Percentiles rank a stretch among this genome's conserved stretches.
These are phyloP conservation scores for Phytopythium ostracodes DNA, from an alignment of 352 stramenopile species.

Conservation along the genomic window DNA sequence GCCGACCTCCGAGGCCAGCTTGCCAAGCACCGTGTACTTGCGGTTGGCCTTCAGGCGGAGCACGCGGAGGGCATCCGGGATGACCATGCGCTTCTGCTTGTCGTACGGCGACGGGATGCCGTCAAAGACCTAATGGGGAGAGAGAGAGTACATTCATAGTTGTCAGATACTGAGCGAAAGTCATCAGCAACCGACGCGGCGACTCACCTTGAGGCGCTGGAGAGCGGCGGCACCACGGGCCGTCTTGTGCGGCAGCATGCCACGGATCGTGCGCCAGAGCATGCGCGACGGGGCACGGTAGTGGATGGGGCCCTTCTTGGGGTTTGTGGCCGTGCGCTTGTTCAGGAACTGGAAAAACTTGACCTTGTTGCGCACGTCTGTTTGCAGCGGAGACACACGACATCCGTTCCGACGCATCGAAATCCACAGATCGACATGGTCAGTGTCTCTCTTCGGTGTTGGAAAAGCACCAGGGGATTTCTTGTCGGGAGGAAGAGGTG, in stretches of 20 bases:
- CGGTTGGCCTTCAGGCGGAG: conserved; percentile 93
- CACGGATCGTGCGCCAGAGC: conserved; percentile 90
- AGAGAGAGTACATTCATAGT: no score
- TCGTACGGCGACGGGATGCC: conserved; percentile 98
- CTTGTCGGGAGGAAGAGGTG: conserved; percentile 1
- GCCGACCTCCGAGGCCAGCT: conserved; percentile 94
- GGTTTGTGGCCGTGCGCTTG: conserved; percentile 99
- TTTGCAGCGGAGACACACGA: conserved; percentile 20
- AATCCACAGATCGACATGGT: conserved; percentile 4
- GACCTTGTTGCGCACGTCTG: conserved; percentile 95
- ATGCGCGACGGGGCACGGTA: conserved; percentile 97
- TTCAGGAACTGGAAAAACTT: conserved; percentile 99
- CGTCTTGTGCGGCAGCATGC: conserved; percentile 99
- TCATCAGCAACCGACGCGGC: no score
- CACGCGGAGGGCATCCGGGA: conserved; percentile 94
- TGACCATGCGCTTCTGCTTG: conserved; percentile 99
- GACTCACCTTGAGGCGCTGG: conserved; percentile 89
- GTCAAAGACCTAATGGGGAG: conserved; percentile 90
- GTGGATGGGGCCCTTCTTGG: conserved; percentile 95
- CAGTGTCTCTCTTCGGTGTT: conserved; percentile 3
- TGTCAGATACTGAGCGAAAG: no score
- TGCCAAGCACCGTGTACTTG: conserved; percentile 94
- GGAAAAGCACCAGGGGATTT: neutral
- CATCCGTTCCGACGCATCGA: neutral
- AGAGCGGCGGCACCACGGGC: conserved; percentile 94